Evolutionary conservation across 495 filamentous ascomycete genomes (phyloP).

Genomic region (Aspergillus kassunensis): DNA sequence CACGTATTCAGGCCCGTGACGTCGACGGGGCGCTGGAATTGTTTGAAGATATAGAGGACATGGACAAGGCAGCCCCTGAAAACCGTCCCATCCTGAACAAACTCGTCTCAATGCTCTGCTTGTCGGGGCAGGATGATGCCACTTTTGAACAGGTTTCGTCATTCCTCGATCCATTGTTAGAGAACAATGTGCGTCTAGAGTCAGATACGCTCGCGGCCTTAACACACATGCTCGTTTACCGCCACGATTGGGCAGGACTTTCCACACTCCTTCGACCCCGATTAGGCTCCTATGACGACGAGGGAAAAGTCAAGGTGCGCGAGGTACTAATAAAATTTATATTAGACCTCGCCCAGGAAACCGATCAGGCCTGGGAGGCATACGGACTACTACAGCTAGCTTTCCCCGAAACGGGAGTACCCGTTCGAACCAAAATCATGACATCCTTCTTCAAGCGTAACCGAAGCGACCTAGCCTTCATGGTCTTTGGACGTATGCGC

Average conservation of each 20-base stretch:
- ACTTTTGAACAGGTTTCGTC: slow-evolving; percentile 64
- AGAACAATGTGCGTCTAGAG: slow-evolving; percentile 63
- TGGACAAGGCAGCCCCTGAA: slow-evolving; percentile 47
- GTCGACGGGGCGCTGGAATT: slow-evolving; percentile 59
- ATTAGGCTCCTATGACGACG: slow-evolving; percentile 57
- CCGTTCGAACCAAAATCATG: slow-evolving; percentile 70
- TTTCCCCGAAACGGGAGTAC: slow-evolving; percentile 68
- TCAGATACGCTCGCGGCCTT: slow-evolving; percentile 69
- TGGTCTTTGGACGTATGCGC: slow-evolving; percentile 89
- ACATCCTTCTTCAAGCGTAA: slow-evolving; percentile 71
- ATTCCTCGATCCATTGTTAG: slow-evolving; percentile 71
- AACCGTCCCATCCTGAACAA: slow-evolving; percentile 66
- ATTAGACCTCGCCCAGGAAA: slow-evolving; percentile 55
- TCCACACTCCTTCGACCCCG: slow-evolving; percentile 69
- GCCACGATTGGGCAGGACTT: slow-evolving; percentile 68
- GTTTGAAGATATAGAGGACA: slow-evolving; percentile 56
- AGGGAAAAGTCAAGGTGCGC: slow-evolving; percentile 61
- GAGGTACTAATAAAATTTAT: slow-evolving; percentile 62
- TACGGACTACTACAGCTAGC: slow-evolving; percentile 72
- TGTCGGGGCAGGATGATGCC: slow-evolving; percentile 41
- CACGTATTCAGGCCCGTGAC: slow-evolving; percentile 65
- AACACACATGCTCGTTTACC: slow-evolving; percentile 62
- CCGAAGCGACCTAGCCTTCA: slow-evolving; percentile 73
- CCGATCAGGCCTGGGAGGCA: slow-evolving; percentile 68
- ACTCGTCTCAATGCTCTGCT: slow-evolving; percentile 70